Base-by-base conservation (phyloP, 2,329 filamentous ascomycete genomes). In the Colletotrichum sp. region DNA sequence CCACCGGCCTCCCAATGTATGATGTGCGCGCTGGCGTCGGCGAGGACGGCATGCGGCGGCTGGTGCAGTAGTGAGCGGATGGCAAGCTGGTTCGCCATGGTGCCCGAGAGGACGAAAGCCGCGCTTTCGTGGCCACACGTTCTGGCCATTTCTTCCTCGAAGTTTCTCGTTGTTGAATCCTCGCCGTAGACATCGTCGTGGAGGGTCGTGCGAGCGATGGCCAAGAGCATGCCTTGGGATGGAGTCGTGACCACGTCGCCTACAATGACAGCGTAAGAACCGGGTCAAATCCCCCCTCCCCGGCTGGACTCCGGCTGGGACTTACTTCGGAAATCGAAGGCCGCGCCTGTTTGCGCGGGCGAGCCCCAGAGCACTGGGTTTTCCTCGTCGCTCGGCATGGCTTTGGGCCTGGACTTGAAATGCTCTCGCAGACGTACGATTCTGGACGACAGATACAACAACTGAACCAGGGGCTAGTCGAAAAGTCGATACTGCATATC, bases 61-160 rank as follows among this genome's bases (percentile, higher is more conserved):
- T 92, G 92, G 2, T 86, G 87, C 8, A 96, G 89, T 79, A 95
- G 92, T 2, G 93, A 89, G 36, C 94, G 93, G 48, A 96, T 88
- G 2, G 93, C 91, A 55, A 96, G 88, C 81, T 96, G 94, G 84
- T 96, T 96, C 43, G 93, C 94, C 94, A 96, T 96, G 3, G 94
- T 96, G 6, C 94, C 94, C 0, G 93, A 94, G 78, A 95, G 88
- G 59, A 96, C 94, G 74, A 96, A 91, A 2, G 96, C 86, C 0
- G 89, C 92, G 48, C 90, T 90, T 79, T 94, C 91, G 79, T 95
- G 93, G 76, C 89, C 89, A 36, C 74, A 76, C 6, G 4, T 93
- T 8, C 88, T 82, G 21, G 94, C 93, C 59, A 96, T 87, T 81
- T 92, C 91, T 59, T 87, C 82, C 82, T 96, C 93, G 64, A 96